phyloP scores from a whole-genome alignment of 2,329 filamentous ascomycete species.

The Macrophomina tecta region DNA sequence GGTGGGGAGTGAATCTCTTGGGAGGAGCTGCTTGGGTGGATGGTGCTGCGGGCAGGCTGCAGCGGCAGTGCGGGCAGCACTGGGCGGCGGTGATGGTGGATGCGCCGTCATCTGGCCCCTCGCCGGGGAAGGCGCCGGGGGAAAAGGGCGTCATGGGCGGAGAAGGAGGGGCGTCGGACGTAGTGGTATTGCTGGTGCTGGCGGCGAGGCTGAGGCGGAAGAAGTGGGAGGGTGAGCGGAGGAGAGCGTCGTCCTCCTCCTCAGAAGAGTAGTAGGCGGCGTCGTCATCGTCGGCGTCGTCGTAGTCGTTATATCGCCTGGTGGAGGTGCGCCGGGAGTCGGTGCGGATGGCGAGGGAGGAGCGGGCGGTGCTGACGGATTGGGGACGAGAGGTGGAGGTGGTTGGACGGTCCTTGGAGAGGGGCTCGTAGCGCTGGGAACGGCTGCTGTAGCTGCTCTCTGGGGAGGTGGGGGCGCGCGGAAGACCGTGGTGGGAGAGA shows the following conservation, averaged over 20 bases:
- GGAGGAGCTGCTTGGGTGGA: neutral
- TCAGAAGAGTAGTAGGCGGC: neutral
- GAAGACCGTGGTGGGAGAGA: slow-evolving; percentile 27
- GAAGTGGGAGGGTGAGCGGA: slow-evolving; percentile 6
- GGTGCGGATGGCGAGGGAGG: neutral
- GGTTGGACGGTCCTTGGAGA: slow-evolving; percentile 8
- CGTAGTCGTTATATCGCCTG: neutral
- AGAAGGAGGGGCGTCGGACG: slow-evolving; percentile 36
- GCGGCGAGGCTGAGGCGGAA: slow-evolving; percentile 30
- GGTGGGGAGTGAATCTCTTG: too few species aligned
- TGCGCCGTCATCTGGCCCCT: neutral
- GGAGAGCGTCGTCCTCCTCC: neutral
- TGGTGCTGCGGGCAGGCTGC: neutral
- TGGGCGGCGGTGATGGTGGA: neutral
- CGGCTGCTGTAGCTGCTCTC: slow-evolving; percentile 21
- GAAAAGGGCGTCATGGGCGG: slow-evolving; percentile 28
- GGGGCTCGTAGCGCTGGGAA: slow-evolving; percentile 24
- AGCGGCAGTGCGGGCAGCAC: slow-evolving; percentile 2
- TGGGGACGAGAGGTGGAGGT: neutral
- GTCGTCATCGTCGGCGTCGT: neutral
- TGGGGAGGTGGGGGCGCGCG: slow-evolving; percentile 22
- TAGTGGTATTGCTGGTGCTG: slow-evolving; percentile 30
- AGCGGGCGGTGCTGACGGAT: neutral
- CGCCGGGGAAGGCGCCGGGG: slow-evolving; percentile 19
- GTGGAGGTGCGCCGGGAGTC: neutral